phyloP scores from a whole-genome alignment of 257 asterid species.

The Nemophila menziesii region DNA sequence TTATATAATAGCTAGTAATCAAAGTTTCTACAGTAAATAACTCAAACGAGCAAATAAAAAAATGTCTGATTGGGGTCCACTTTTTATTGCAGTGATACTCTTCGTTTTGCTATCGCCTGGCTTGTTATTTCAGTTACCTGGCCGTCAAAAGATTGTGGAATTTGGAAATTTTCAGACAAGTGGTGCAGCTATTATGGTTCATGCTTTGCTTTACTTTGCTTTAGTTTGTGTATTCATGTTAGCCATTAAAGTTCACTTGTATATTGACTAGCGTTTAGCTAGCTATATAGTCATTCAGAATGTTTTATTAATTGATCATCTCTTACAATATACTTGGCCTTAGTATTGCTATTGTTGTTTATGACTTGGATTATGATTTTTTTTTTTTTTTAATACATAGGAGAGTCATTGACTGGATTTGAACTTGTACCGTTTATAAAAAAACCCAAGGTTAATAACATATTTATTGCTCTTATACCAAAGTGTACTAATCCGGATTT shows the following conservation, averaged over 20 bases:
- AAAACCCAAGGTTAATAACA: too few relatives aligned
- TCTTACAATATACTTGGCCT: too few relatives aligned
- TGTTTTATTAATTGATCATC: too few relatives aligned
- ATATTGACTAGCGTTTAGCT: constrained; percentile 27
- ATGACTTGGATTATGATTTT: too few relatives aligned
- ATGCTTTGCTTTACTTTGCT: constrained; percentile 40
- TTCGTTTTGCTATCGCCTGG: constrained; percentile 47
- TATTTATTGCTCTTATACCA: too few relatives aligned
- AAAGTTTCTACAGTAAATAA: too few relatives aligned
- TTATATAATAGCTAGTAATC: neutral
- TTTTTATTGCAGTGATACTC: constrained; percentile 34
- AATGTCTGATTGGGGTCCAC: constrained; percentile 44
- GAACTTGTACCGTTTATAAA: too few relatives aligned
- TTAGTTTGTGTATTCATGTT: constrained; percentile 32
- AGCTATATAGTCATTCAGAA: neutral
- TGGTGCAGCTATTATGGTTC: constrained; percentile 39
- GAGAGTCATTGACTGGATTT: too few relatives aligned
- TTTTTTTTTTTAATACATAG: too few relatives aligned
- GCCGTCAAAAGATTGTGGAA: constrained; percentile 31
- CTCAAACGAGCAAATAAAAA: neutral
- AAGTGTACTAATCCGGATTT: too few relatives aligned
- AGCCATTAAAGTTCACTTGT: constrained; percentile 30
- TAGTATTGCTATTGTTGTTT: too few relatives aligned
- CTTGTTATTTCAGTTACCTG: constrained; percentile 41
- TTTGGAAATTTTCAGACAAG: constrained; percentile 42